Base-by-base conservation (phyloP, 169 alveolate species). In the Cryptosporidium felis region DNA sequence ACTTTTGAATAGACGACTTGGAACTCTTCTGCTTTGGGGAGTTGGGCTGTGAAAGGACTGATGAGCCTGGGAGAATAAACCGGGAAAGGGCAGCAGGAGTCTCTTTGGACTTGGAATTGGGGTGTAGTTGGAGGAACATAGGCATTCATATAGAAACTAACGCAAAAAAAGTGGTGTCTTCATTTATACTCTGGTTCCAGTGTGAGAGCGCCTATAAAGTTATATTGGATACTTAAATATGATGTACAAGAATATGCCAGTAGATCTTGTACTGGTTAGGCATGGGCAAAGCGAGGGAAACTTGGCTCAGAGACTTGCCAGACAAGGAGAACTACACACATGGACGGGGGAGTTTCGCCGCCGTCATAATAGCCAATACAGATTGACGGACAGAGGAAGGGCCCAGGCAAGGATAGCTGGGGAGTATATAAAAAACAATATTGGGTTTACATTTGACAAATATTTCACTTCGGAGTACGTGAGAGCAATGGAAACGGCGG, bases 401-500 rank as follows among this genome's bases (percentile, higher is more conserved):
- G 47, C 67, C 32, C 93, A 90, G 36, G 93, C 93, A 5, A 63
- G 65, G 36, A 80, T 88, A 23, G 93, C 93, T n/a, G 93, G 93
- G 8, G 80, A 80, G 49, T 90, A 82, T 81, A 85, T 90, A 58
- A 65, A 80, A 32, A 56, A 60, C n/a, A 45, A 90, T 38, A 65
- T 90, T 38, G 82, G 88, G 4, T 23, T 62, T 10, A 79, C 85
- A 10, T 90, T 90, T 42, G 93, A 90, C 47, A 85, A 80, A 32
- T 90, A 81, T 46, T 82, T 88, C 56, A 90, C 93, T n/a, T 80
- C 91, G 0, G 93, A 90, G 23, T 90, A 90, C 49, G 88, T 88
- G 30, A 63, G 92, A 26, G 92, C 92, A 40, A 90, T 90, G 91
- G 92, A 90, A 67, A 90, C 92, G 23, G 92, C 92, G 14, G 92